Percentiles rank a stretch among this genome's conserved stretches.
These are phyloP conservation scores for Avena sativa DNA, from an alignment of 176 grass and related monocot genomes.

Conservation along the genomic window DNA sequence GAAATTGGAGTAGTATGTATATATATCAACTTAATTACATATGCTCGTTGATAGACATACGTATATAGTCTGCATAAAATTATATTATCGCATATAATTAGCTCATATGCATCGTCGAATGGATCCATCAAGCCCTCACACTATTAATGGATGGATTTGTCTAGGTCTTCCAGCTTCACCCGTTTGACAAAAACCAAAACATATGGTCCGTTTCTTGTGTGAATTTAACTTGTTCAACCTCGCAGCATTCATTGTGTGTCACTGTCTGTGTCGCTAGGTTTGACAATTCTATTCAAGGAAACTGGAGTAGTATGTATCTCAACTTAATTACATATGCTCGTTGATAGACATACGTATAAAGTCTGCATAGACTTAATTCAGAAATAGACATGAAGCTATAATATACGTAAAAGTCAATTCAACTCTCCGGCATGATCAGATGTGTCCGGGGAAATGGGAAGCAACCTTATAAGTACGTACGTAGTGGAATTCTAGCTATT, in stretches of 20 bases:
- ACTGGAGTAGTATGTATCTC: background rate
- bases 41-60: background rate
- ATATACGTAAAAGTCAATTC: slow-evolving; percentile 49
- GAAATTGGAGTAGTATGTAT: background rate
- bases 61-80: background rate
- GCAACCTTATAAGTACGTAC: background rate
- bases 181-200: slow-evolving; percentile 43
- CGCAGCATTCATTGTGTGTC: slow-evolving; percentile 41
- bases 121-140: too few species aligned
- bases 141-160: too few species aligned
- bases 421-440: slow-evolving; percentile 14
- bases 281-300: slow-evolving; percentile 42
- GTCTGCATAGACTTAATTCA: slow-evolving; percentile 29
- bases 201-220: slow-evolving; percentile 17
- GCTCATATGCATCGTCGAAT: too few species aligned
- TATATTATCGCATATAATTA: too few species aligned
- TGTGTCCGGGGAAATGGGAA: slow-evolving; percentile 46
- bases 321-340: background rate
- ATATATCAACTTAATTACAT: background rate
- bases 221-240: slow-evolving; percentile 44
- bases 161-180: too few species aligned
- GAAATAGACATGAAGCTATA: slow-evolving; percentile 33
- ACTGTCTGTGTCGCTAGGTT: slow-evolving; percentile 34
- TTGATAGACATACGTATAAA: background rate
- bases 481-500: background rate